Conservation (phyloP, 2,329 filamentous ascomycete genomes). For the Periconia sp. region DNA sequence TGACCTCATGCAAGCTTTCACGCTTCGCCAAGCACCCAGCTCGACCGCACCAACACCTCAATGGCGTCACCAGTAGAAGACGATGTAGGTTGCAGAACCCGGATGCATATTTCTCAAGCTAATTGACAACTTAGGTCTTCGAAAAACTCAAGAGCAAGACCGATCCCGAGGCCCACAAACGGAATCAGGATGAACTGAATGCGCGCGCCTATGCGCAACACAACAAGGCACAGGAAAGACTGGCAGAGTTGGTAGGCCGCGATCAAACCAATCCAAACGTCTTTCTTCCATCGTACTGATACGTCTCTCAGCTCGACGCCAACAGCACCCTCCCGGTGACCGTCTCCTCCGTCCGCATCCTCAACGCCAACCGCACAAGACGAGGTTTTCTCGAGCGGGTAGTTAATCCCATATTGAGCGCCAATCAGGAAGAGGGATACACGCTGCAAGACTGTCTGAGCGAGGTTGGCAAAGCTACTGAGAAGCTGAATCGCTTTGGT, state of each 20-base stretch:
- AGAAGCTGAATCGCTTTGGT: slow-evolving; percentile 82
- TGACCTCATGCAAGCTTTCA: slow-evolving; percentile 14
- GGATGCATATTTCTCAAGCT: slow-evolving; percentile 3
- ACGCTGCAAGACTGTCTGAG: slow-evolving; percentile 76
- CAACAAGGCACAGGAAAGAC: slow-evolving; percentile 63
- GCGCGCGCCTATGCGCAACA: slow-evolving; percentile 60
- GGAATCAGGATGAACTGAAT: slow-evolving; percentile 62
- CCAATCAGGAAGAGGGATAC: slow-evolving; percentile 66
- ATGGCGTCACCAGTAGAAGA: slow-evolving; percentile 50
- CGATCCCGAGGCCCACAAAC: slow-evolving; percentile 61
- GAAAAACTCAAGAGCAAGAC: slow-evolving; percentile 60
- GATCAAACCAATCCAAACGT: background rate
- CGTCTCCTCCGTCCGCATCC: slow-evolving; percentile 80
- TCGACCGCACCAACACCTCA: slow-evolving; percentile 33
- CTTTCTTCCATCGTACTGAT: background rate
- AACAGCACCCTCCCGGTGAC: slow-evolving; percentile 87
- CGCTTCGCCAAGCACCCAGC: slow-evolving; percentile 28
- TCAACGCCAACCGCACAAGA: slow-evolving; percentile 82
- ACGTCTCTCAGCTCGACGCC: slow-evolving; percentile 63
- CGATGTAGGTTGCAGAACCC: slow-evolving; percentile 42
- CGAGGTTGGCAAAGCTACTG: slow-evolving; percentile 69
- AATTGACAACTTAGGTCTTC: slow-evolving; percentile 54
- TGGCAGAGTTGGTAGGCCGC: slow-evolving; percentile 63
- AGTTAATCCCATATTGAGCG: slow-evolving; percentile 74
- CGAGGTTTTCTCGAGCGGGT: slow-evolving; percentile 79